These are phyloP conservation scores for Colletotrichum tropicale DNA, from an alignment of 2,329 filamentous ascomycete species.

Conservation along the genomic window DNA sequence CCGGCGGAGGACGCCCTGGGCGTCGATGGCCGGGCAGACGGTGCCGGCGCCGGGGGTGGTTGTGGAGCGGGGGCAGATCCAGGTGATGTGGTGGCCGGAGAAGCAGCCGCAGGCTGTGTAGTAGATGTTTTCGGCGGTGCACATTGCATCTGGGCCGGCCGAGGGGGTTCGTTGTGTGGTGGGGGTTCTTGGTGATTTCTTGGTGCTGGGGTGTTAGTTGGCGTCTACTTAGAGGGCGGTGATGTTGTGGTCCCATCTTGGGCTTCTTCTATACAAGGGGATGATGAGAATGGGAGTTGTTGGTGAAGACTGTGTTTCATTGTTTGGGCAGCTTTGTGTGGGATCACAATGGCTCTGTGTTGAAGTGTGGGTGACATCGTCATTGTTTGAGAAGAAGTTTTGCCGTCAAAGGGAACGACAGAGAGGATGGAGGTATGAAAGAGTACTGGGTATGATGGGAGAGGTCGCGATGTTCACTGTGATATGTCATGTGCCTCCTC, in stretches of 20 bases:
- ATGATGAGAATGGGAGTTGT: neutral
- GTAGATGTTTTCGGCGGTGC: constrained; percentile 18
- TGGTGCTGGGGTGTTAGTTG: neutral
- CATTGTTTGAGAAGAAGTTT: neutral
- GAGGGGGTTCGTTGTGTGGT: neutral
- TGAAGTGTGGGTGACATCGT: neutral
- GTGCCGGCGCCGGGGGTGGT: neutral
- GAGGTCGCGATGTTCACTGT: neutral
- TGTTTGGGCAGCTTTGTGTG: neutral
- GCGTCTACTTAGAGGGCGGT: neutral
- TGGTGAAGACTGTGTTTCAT: neutral
- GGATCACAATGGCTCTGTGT: neutral
- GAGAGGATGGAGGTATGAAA: fast-evolving
- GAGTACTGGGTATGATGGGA: neutral
- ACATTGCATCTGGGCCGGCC: neutral
- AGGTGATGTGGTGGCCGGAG: constrained; percentile 1
- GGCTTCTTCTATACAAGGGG: neutral
- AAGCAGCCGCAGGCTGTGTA: constrained; percentile 16
- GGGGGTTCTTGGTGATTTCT: neutral
- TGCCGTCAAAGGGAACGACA: neutral
- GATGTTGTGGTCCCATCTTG: neutral
- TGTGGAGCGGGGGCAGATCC: neutral
- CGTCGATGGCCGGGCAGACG: neutral
- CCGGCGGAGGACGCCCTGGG: constrained; percentile 9
- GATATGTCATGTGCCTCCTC: neutral